Evolutionary conservation across 176 grass and related monocot genomes (phyloP), one percentile per base, ranked within the genome.

Genomic region (Juncus inflexus): DNA sequence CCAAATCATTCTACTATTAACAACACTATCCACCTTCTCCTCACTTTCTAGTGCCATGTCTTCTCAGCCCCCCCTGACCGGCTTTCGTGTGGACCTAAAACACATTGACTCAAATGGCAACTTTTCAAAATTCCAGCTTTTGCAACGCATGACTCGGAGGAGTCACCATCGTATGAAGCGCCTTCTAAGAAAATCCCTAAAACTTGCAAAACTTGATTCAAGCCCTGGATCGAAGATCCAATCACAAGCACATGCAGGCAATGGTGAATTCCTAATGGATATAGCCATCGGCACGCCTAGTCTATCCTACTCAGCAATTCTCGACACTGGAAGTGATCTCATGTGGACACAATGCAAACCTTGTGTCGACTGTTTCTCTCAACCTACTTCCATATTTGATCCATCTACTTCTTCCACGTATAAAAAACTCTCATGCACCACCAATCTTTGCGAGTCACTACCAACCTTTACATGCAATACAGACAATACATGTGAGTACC

Each of bases 331-430:
- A 19, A 96, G 87, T 45, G 87, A 87, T 71, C 81, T 90, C 4
- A 75, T 90, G 15, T 96, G 91, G 91, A 90, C 84, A 42, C 83
- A 95, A 79, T 95, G 90, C 61, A 83, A 90, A 63, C 90, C 90
- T 3, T 95, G 86, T 59, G 9, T 50, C 0, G 74, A 74, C 3
- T 95, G 83, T 69, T 85, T 83, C 65, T 66, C 75, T 3, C 81
- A 90, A 81, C 37, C 59, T 28, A 90, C 73, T 2, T 58, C 79
- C 2, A 45, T 85, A 67, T 96, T 87, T 57, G 64, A 96, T 68
- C 91, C 79, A 3, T 78, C 81, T 2, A 59, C 75, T 43, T 96
- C 87, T 1, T 96, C 87, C 56, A 85, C 91, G 41, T 96, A 86
- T 74, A 58, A 79, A 12, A 0, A 14, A 9, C 9, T 90, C 37